Evolutionary conservation across 352 stramenopile species (phyloP).

Genomic region (Globisporangium paddicum): DNA sequence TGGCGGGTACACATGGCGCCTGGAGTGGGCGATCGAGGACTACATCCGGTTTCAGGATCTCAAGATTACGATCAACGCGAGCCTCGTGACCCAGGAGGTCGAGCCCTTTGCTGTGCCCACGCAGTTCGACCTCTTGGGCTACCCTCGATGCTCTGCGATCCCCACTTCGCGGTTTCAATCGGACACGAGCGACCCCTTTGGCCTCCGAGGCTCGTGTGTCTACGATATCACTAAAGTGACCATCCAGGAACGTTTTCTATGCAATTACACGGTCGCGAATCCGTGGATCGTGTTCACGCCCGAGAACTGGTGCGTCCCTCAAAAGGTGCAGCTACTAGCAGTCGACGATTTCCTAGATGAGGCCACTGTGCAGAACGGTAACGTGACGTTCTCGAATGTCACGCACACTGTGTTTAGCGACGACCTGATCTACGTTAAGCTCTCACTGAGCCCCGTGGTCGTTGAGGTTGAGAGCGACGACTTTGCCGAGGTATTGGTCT

Average conservation of each 20-base stretch:
- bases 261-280: slow-evolving; percentile 68
- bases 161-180: slow-evolving; percentile 39
- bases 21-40: slow-evolving; percentile 72
- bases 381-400: slow-evolving; percentile 57
- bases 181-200: slow-evolving; percentile 43
- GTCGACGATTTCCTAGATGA: slow-evolving; percentile 70
- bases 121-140: slow-evolving; percentile 34
- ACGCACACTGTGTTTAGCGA: slow-evolving; percentile 58
- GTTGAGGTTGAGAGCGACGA: slow-evolving; percentile 63
- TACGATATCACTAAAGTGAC: slow-evolving; percentile 63
- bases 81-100: slow-evolving; percentile 56
- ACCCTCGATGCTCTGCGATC: slow-evolving; percentile 43
- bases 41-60: slow-evolving; percentile 71
- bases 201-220: slow-evolving; percentile 48
- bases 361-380: slow-evolving; percentile 26
- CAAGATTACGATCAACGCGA: slow-evolving; percentile 51
- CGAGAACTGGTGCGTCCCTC: slow-evolving; percentile 61
- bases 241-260: slow-evolving; percentile 66
- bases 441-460: slow-evolving; percentile 29
- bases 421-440: slow-evolving; percentile 52
- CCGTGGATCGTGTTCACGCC: slow-evolving; percentile 74
- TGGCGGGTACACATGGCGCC: slow-evolving; percentile 63
- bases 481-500: slow-evolving; percentile 54
- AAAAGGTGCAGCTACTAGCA: slow-evolving; percentile 37
- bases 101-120: slow-evolving; percentile 52